Conservation (phyloP, 495 filamentous ascomycete genomes). For the Cenococcum geophilum region DNA sequence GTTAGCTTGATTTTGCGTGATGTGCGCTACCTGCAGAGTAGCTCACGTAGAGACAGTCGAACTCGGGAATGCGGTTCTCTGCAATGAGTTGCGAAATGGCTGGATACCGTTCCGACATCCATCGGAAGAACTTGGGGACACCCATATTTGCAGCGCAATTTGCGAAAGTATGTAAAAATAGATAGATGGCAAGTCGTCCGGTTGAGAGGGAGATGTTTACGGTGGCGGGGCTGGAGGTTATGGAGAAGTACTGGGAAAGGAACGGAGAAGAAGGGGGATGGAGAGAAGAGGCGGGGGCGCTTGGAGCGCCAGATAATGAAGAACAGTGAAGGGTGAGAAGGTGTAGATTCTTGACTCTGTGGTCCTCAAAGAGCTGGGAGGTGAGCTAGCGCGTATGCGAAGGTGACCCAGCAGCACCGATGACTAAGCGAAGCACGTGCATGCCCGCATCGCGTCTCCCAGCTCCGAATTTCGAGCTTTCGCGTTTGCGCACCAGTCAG, state of each 20-base stretch:
- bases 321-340: not conserved
- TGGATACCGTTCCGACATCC: slow-evolving; percentile 98
- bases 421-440: not conserved
- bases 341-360: slow-evolving; percentile 29
- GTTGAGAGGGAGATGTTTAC: not conserved
- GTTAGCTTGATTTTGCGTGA: not conserved
- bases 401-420: not conserved
- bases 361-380: slow-evolving; percentile 27
- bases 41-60: slow-evolving; percentile 87
- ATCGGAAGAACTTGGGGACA: slow-evolving; percentile 94
- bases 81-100: slow-evolving; percentile 98
- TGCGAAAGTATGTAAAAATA: not conserved
- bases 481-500: not conserved
- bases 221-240: not conserved
- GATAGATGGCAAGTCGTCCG: not conserved
- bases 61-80: slow-evolving; percentile 98
- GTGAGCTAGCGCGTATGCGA: not conserved
- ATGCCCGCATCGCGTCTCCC: slow-evolving; percentile 1
- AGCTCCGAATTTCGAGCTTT: not conserved
- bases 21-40: not conserved
- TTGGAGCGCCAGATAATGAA: slow-evolving; percentile 6
- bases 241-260: not conserved
- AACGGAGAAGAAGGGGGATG: slow-evolving; percentile 6
- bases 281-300: slow-evolving; percentile 13
- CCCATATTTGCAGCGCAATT: slow-evolving; percentile 50